Percentiles rank a stretch among this genome's conserved stretches.
Conservation (phyloP, 164 flowering plant species). For the Santalum album region DNA sequence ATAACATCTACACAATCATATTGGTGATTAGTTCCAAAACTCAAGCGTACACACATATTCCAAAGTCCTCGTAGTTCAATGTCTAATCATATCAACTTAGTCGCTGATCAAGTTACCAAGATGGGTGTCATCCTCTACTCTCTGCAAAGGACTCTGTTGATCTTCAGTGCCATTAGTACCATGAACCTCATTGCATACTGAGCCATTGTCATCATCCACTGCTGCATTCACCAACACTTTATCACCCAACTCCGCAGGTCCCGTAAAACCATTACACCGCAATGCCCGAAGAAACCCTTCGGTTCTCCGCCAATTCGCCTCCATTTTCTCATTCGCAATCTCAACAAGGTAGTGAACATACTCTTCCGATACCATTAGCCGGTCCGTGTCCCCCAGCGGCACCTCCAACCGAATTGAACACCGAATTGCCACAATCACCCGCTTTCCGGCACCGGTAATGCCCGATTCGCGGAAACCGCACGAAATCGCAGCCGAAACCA, state of each 20-base stretch:
- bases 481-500: neutral
- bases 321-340: constrained; percentile 6
- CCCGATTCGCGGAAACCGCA: constrained; percentile 3
- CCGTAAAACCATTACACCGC: constrained; percentile 18
- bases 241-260: neutral
- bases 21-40: no score
- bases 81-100: no score
- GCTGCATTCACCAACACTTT: neutral
- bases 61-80: no score
- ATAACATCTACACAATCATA: no score
- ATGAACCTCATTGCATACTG: constrained; percentile 3
- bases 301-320: constrained; percentile 56
- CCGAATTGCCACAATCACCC: constrained; percentile 3
- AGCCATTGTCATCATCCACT: constrained; percentile 7
- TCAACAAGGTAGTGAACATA: neutral
- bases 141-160: constrained; percentile 10
- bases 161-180: constrained; percentile 1
- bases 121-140: constrained; percentile 5
- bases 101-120: constrained; percentile 17
- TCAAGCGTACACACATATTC: no score
- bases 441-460: neutral
- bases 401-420: constrained; percentile 4
- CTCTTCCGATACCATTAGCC: neutral
- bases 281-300: constrained; percentile 50
- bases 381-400: neutral